Evolutionary conservation across 75 land plant genomes (phyloP).

Genomic region (Selaginella tamariscina): DNA sequence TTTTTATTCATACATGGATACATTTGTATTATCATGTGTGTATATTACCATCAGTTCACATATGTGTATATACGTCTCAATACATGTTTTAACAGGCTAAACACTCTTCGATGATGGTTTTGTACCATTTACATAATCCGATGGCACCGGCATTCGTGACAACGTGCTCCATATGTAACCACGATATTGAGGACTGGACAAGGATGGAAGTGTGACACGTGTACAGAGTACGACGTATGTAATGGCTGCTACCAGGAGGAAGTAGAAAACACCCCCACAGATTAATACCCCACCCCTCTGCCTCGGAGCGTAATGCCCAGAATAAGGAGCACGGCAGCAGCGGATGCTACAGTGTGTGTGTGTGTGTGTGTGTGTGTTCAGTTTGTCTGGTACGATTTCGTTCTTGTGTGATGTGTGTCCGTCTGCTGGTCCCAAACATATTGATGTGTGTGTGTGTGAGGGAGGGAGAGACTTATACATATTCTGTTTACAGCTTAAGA

Average conservation of each 20-base stretch:
- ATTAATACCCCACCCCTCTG: slow-evolving; percentile 60
- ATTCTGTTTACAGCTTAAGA: slow-evolving; percentile 46
- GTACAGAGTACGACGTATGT: slow-evolving; percentile 87
- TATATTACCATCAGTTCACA: too few species aligned
- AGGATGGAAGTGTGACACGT: slow-evolving; percentile 89
- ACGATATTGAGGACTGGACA: slow-evolving; percentile 86
- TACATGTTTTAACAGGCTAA: too few species aligned
- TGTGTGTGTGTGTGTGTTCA: neutral
- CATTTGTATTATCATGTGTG: too few species aligned
- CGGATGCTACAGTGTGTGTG: slow-evolving; percentile 87
- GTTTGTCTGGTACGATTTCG: neutral
- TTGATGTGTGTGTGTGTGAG: neutral
- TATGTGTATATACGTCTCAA: too few species aligned
- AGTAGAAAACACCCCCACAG: slow-evolving; percentile 73
- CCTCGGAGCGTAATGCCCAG: slow-evolving; percentile 72
- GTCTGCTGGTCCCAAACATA: neutral
- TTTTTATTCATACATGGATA: too few species aligned
- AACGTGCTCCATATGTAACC: slow-evolving; percentile 66
- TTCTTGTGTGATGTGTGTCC: neutral
- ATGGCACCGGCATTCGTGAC: slow-evolving; percentile 95
- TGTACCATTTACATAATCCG: slow-evolving; percentile 95
- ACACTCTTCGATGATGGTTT: slow-evolving; percentile 99
- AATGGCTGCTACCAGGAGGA: slow-evolving; percentile 60
- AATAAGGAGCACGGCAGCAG: slow-evolving; percentile 76
- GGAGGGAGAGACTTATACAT: neutral